These are phyloP conservation scores for Globisporangium apiculatum DNA, from an alignment of 352 stramenopile species.

Conservation along the genomic window DNA sequence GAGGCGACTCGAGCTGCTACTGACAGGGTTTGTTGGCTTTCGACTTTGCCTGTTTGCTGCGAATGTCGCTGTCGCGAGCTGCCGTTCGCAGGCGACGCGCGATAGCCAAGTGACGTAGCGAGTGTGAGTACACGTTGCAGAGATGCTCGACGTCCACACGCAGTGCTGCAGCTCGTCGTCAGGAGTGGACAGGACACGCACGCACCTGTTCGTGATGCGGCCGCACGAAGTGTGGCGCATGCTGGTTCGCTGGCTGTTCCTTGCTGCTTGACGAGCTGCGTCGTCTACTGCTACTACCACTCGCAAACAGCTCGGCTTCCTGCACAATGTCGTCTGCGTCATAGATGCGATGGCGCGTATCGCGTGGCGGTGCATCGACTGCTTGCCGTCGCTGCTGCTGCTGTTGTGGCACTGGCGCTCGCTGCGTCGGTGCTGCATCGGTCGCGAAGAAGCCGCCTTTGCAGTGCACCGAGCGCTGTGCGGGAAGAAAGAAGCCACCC, in stretches of 20 bases:
- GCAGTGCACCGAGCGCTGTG: constrained; percentile 45
- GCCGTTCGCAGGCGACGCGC: too few relatives aligned
- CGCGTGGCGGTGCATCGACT: neutral
- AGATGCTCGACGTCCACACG: too few relatives aligned
- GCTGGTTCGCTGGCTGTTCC: neutral
- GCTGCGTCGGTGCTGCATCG: constrained; percentile 4
- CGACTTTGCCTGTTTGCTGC: neutral
- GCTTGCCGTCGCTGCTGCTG: constrained; percentile 3
- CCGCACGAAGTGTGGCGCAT: constrained; percentile 8
- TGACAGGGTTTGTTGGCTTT: neutral
- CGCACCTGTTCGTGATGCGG: constrained; percentile 15
- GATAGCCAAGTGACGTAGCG: too few relatives aligned
- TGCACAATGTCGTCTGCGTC: constrained; percentile 2
- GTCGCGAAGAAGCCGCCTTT: constrained; percentile 48
- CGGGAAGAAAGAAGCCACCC: constrained; percentile 48
- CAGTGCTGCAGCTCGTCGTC: too few relatives aligned
- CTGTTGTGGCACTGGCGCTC: neutral
- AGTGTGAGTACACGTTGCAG: too few relatives aligned
- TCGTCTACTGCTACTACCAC: neutral
- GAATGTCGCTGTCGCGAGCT: too few relatives aligned
- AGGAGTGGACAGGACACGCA: neutral
- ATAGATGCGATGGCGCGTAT: neutral
- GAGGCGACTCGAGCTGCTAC: constrained; percentile 1
- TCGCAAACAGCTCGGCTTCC: constrained; percentile 3
- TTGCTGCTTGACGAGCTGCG: neutral